Conservation (phyloP, 192 early-diverging fungal genomes). For the Rhizoclosmatium sp. region DNA sequence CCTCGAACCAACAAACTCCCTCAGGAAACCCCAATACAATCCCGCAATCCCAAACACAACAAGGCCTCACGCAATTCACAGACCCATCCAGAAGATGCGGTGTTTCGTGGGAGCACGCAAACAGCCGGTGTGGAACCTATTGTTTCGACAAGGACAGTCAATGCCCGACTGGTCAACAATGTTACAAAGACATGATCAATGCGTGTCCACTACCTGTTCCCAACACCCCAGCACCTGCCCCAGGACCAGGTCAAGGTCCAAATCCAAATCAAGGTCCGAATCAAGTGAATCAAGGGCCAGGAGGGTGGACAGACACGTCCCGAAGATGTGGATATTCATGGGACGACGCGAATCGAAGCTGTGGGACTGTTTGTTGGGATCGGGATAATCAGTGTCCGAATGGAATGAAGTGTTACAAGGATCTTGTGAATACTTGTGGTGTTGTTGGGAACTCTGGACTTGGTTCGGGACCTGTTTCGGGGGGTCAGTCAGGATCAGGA, state of each 20-base stretch:
- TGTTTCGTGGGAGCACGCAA: not conserved
- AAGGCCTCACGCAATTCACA: not conserved
- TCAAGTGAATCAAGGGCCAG: not conserved
- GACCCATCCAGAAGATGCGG: not conserved
- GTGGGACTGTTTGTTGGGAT: not conserved
- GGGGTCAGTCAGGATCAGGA: no score
- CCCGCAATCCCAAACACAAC: constrained; percentile 5
- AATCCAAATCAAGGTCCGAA: not conserved
- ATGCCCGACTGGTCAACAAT: not conserved
- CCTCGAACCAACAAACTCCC: not conserved
- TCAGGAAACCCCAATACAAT: constrained; percentile 11
- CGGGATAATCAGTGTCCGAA: no score
- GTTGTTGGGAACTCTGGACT: not conserved
- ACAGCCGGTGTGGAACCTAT: not conserved
- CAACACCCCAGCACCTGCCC: not conserved
- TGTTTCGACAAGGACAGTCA: not conserved
- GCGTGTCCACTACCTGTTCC: not conserved
- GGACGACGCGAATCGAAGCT: not conserved
- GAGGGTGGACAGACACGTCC: not conserved
- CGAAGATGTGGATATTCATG: not conserved
- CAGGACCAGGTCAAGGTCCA: not conserved
- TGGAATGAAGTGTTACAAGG: not conserved
- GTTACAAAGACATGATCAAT: not conserved
- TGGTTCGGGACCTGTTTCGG: no score
- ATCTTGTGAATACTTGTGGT: not conserved